Conservation (phyloP, 164 flowering plant species). For the Magnolia kwangsiensis region DNA sequence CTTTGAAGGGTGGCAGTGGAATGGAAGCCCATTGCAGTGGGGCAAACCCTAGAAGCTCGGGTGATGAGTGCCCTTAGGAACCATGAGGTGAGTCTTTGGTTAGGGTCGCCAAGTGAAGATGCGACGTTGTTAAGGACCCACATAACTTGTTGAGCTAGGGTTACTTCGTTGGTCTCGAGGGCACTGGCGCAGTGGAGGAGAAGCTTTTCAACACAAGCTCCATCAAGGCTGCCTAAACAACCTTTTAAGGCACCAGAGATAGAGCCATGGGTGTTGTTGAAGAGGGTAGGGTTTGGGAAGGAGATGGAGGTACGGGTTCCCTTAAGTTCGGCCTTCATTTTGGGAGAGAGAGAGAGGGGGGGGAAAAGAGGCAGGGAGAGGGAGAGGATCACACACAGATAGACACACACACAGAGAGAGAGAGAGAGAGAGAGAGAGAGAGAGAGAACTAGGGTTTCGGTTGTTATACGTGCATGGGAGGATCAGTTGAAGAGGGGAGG, state of each 20-base stretch:
- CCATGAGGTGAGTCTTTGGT: conserved; percentile 74
- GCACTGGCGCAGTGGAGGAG: conserved; percentile 77
- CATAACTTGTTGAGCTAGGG: conserved; percentile 86
- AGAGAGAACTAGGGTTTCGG: conserved; percentile 13
- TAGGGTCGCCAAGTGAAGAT: conserved; percentile 64
- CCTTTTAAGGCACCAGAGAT: conserved; percentile 53
- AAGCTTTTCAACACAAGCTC: conserved; percentile 79
- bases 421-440: conserved; percentile 4
- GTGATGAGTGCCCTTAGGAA: conserved; percentile 62
- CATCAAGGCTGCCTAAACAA: conserved; percentile 70
- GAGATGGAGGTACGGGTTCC: conserved; percentile 31
- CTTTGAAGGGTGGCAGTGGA: conserved; percentile 21
- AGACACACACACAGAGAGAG: background rate
- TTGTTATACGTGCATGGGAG: conserved; percentile 32
- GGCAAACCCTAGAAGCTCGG: conserved; percentile 58
- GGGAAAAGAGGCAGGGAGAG: no score
- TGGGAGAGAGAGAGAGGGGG: background rate
- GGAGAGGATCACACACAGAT: background rate
- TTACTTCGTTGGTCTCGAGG: conserved; percentile 63
- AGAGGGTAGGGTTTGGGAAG: conserved; percentile 37
- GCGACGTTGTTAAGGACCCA: conserved; percentile 92
- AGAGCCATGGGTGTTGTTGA: conserved; percentile 36
- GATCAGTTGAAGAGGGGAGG: background rate
- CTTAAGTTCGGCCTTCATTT: conserved; percentile 54
- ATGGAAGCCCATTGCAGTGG: conserved; percentile 36